phyloP scores from a whole-genome alignment of 371 early-diverging fungal species.

The Lichtheimia corymbifera region DNA sequence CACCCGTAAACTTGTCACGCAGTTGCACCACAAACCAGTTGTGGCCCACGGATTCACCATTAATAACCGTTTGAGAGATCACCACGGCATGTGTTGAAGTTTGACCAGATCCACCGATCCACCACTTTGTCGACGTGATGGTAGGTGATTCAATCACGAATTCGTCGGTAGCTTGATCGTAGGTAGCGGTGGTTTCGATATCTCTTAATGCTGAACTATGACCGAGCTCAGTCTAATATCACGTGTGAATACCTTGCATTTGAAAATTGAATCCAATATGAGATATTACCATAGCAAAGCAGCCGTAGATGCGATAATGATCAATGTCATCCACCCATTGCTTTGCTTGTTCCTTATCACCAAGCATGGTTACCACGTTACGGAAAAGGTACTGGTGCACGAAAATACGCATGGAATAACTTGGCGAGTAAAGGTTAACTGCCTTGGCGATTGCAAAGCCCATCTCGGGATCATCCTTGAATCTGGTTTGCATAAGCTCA shows the following conservation, averaged over 20 bases:
- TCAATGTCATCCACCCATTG: conserved; percentile 56
- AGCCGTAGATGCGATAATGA: conserved; percentile 59
- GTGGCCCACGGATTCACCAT: conserved; percentile 69
- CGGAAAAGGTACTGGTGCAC: conserved; percentile 63
- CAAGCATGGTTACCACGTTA: conserved; percentile 60
- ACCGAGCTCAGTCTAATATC: conserved; percentile 57
- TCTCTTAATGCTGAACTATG: conserved; percentile 88
- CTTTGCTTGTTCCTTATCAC: conserved; percentile 57
- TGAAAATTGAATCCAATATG: no score
- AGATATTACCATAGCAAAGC: conserved; percentile 54
- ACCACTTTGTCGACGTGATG: conserved; percentile 88
- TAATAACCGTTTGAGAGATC: conserved; percentile 64
- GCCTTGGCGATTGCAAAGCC: conserved; percentile 15
- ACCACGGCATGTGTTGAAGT: conserved; percentile 76
- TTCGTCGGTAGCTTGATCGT: conserved; percentile 71
- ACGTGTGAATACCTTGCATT: no score
- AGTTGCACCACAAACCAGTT: conserved; percentile 88
- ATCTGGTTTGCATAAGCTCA: conserved; percentile 19
- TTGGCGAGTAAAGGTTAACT: conserved; percentile 53
- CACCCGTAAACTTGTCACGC: conserved; percentile 72
- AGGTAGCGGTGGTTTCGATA: conserved; percentile 88
- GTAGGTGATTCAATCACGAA: conserved; percentile 86
- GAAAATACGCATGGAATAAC: conserved; percentile 63
- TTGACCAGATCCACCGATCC: conserved; percentile 90
- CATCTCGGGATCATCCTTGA: conserved; percentile 10